Percentiles rank a stretch among this genome's conserved stretches.
Evolutionary conservation across 169 alveolate genomes (phyloP).

Genomic region (Plasmodium relictum): DNA sequence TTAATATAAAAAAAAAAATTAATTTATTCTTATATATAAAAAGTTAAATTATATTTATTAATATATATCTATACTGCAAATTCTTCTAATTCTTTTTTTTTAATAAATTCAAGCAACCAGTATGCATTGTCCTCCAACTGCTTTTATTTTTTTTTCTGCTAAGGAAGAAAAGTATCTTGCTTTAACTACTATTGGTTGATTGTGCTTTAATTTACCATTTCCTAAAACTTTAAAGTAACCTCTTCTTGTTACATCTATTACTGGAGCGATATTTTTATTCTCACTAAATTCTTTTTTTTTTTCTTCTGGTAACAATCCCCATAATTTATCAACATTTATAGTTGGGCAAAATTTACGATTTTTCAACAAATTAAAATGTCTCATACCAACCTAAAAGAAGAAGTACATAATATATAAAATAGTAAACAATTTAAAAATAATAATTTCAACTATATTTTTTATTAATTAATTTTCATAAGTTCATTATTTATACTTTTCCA

Average conservation of each 20-base stretch:
- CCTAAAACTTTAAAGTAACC: slow-evolving; percentile 99
- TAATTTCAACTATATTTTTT: too few species aligned
- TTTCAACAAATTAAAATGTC: slow-evolving; percentile 96
- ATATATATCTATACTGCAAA: too few species aligned
- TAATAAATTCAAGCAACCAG: slow-evolving; percentile 88
- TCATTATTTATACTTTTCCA: slow-evolving; percentile 92
- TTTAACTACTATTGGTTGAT: slow-evolving; percentile 96
- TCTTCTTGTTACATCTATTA: slow-evolving; percentile 96
- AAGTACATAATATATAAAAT: neutral
- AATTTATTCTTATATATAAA: too few species aligned
- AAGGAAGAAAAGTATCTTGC: slow-evolving; percentile 97
- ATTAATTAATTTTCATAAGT: slow-evolving; percentile 5
- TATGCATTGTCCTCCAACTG: slow-evolving; percentile 97
- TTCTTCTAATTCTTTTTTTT: too few species aligned
- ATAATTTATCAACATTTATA: slow-evolving; percentile 95
- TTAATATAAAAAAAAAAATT: too few species aligned
- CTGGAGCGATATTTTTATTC: slow-evolving; percentile 94
- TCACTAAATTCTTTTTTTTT: slow-evolving; percentile 91
- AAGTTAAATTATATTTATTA: too few species aligned
- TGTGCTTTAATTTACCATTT: slow-evolving; percentile 94
- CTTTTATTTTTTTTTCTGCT: slow-evolving; percentile 98
- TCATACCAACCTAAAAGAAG: slow-evolving; percentile 94
- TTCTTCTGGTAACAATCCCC: slow-evolving; percentile 96
- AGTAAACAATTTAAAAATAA: too few species aligned
- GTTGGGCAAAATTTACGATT: slow-evolving; percentile 92